These are phyloP conservation scores for Geotrichum phurueaensis DNA, from an alignment of 1,139 yeast species.

Conservation along the genomic window DNA sequence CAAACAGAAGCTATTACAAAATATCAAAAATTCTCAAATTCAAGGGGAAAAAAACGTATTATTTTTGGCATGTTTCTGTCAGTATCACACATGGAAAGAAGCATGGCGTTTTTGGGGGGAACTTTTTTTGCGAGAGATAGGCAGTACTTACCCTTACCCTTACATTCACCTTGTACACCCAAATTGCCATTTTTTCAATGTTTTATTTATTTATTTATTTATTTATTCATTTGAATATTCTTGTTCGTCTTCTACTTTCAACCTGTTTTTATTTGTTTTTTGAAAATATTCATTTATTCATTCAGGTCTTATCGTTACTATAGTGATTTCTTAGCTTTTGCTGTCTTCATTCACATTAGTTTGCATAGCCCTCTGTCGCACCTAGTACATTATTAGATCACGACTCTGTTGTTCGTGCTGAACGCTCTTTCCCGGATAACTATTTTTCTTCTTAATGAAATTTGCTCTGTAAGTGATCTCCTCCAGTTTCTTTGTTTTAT, in stretches of 20 bases:
- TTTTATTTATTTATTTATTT: background rate
- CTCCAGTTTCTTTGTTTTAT: background rate
- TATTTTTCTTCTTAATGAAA: slow-evolving; percentile 26
- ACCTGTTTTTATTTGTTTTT: background rate
- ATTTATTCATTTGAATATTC: background rate
- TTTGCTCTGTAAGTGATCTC: slow-evolving; percentile 31
- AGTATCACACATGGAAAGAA: background rate
- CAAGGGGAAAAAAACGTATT: no score
- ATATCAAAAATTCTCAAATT: no score
- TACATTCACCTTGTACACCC: background rate
- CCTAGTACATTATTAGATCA: background rate
- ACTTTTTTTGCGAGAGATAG: background rate
- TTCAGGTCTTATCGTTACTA: background rate
- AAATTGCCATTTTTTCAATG: background rate
- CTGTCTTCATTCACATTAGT: background rate
- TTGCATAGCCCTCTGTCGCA: background rate
- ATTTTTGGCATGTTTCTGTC: background rate
- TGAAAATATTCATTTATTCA: background rate
- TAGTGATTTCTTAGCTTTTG: background rate
- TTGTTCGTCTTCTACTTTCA: background rate
- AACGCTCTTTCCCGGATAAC: background rate
- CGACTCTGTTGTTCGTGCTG: background rate
- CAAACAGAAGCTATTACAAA: no score
- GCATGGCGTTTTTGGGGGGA: background rate
- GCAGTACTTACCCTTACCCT: background rate